Percentiles rank a stretch among this genome's conserved stretches.
Evolutionary conservation across 1,284 basidiomycete genomes (phyloP).

Genomic region (Ustilago lituana): DNA sequence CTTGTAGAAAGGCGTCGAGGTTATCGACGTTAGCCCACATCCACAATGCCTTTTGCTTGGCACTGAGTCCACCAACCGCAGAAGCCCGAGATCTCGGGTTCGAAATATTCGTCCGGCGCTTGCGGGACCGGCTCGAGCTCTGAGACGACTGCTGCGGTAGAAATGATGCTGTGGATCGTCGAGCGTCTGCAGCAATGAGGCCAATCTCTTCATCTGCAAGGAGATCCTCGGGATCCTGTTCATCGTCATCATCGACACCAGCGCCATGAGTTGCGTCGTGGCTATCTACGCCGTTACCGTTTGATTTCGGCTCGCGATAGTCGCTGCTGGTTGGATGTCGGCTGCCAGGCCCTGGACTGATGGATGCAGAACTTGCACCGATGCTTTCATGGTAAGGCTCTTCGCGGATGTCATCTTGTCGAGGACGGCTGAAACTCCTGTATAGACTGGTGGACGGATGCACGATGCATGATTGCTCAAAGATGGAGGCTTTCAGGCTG

Average conservation of each 20-base stretch:
- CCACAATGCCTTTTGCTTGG: constrained; percentile 78
- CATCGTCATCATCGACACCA: constrained; percentile 24
- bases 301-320: not conserved
- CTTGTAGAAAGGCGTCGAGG: constrained; percentile 91
- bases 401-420: constrained; percentile 32
- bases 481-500: constrained; percentile 44
- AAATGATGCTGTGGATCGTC: not conserved
- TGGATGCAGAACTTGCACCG: constrained; percentile 11
- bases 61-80: constrained; percentile 34
- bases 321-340: not conserved
- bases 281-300: not conserved
- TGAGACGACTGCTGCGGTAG: constrained; percentile 4
- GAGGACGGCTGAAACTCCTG: constrained; percentile 12
- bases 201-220: constrained; percentile 44
- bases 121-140: constrained; percentile 17
- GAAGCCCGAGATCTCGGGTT: constrained; percentile 34
- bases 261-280: not conserved
- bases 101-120: constrained; percentile 11
- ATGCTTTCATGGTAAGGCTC: constrained; percentile 24
- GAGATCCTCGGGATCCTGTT: constrained; percentile 36
- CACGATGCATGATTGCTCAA: constrained; percentile 48
- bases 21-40: constrained; percentile 99
- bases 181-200: constrained; percentile 21
- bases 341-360: constrained; percentile 2
- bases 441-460: constrained; percentile 41